Evolutionary conservation across 257 asterid genomes (phyloP).

Genomic region (Schizonepeta tenuifolia): DNA sequence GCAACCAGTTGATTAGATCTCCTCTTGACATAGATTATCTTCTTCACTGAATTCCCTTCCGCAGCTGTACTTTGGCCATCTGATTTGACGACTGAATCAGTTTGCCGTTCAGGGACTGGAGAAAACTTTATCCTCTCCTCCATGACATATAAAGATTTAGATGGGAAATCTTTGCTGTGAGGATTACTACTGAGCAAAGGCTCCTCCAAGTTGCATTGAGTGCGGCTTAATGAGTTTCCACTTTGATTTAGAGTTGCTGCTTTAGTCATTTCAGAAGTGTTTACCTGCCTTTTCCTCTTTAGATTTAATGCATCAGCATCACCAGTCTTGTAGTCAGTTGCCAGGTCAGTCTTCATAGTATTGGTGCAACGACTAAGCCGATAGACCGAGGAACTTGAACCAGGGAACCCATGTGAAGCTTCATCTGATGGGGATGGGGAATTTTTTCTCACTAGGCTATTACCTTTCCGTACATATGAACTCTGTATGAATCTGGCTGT

Average conservation of each 20-base stretch:
- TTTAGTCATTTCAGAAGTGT: constrained; percentile 47
- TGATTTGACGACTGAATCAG: constrained; percentile 46
- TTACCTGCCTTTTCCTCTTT: constrained; percentile 35
- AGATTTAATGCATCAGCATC: constrained; percentile 36
- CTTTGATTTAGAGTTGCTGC: constrained; percentile 34
- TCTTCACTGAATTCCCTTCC: constrained; percentile 52
- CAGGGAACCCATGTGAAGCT: constrained; percentile 44
- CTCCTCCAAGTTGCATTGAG: constrained; percentile 35
- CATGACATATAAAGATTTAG: constrained; percentile 36
- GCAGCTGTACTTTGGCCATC: constrained; percentile 47
- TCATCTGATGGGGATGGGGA: constrained; percentile 47
- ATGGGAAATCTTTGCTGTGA: constrained; percentile 36
- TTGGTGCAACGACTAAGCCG: constrained; percentile 41
- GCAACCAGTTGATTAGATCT: constrained; percentile 86
- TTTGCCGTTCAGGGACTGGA: constrained; percentile 43
- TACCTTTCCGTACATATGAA: constrained; percentile 81
- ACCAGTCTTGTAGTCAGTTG: constrained; percentile 38
- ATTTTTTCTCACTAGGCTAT: constrained; percentile 78
- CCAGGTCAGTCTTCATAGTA: constrained; percentile 42
- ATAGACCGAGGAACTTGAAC: constrained; percentile 48
- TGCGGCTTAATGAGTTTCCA: constrained; percentile 40
- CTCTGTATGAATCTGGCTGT: constrained; percentile 37
- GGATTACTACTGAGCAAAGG: constrained; percentile 40
- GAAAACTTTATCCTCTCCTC: constrained; percentile 44
- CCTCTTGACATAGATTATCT: constrained; percentile 65